These are phyloP conservation scores for Pseudogymnoascus sp. DNA, from an alignment of 2,329 filamentous ascomycete genomes.

Conservation along the genomic window DNA sequence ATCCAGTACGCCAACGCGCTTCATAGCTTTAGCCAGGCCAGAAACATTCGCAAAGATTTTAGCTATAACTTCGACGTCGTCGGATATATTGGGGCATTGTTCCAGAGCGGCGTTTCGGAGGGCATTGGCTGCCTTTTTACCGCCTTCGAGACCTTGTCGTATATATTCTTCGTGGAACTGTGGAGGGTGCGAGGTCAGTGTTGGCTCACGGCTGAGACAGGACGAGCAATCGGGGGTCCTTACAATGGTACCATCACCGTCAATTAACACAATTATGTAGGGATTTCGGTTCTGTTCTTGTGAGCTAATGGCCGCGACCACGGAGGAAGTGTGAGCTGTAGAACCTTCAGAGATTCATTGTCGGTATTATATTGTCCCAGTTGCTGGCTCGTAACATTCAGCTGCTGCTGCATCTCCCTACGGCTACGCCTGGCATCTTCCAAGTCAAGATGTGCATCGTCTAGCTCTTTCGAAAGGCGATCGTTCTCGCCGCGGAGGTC, in stretches of 20 bases:
- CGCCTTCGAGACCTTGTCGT: slow-evolving; percentile 39
- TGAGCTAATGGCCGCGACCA: slow-evolving; percentile 2
- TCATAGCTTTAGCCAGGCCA: slow-evolving; percentile 42
- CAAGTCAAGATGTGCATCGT: slow-evolving; percentile 41
- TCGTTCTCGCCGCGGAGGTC: slow-evolving; percentile 37
- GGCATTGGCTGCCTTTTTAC: slow-evolving; percentile 32
- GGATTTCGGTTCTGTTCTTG: slow-evolving; percentile 37
- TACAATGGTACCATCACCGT: slow-evolving; percentile 55
- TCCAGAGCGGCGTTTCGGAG: slow-evolving; percentile 41
- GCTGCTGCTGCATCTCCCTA: slow-evolving; percentile 41
- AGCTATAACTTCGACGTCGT: slow-evolving; percentile 45
- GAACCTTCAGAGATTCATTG: slow-evolving; percentile 40
- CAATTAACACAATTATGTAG: slow-evolving; percentile 53
- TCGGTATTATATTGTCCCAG: slow-evolving; percentile 30
- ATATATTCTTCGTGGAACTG: slow-evolving; percentile 51
- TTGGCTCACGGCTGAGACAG: not conserved
- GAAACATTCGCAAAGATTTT: slow-evolving; percentile 48
- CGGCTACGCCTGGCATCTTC: slow-evolving; percentile 39
- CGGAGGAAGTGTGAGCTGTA: not conserved
- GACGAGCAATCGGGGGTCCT: slow-evolving; percentile 18
- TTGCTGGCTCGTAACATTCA: slow-evolving; percentile 33
- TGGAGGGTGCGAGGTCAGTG: not conserved
- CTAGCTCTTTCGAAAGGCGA: slow-evolving; percentile 33
- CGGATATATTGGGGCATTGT: slow-evolving; percentile 35
- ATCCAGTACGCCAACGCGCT: slow-evolving; percentile 38